These are phyloP conservation scores for Fusarium albidum DNA, from an alignment of 2,329 filamentous ascomycete species.

Conservation along the genomic window DNA sequence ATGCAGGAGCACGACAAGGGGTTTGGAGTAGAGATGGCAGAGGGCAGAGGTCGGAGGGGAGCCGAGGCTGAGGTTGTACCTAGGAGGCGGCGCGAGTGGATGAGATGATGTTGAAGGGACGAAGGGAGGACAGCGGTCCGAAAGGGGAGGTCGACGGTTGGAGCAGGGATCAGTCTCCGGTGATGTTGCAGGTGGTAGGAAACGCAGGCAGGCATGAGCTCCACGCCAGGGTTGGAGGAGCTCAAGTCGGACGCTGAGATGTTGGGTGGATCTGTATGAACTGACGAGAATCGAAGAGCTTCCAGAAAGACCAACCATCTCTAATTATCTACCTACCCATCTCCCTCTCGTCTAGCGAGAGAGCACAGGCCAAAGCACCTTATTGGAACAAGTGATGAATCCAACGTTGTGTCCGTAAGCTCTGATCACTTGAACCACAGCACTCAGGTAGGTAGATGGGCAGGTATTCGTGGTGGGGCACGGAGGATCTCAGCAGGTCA, in stretches of 20 bases:
- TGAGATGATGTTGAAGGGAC: slow-evolving; percentile 19
- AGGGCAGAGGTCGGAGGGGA: not conserved
- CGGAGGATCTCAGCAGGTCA: slow-evolving; percentile 24
- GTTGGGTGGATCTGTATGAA: too few relatives aligned
- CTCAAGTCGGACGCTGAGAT: too few relatives aligned
- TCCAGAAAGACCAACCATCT: too few relatives aligned
- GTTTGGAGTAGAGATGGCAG: slow-evolving; percentile 10
- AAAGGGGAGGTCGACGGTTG: slow-evolving; percentile 20
- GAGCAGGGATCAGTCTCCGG: slow-evolving; percentile 12
- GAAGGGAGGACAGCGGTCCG: slow-evolving; percentile 5
- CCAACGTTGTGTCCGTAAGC: not conserved
- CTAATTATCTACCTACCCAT: too few relatives aligned
- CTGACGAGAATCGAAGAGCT: too few relatives aligned
- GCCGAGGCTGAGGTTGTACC: slow-evolving; percentile 8
- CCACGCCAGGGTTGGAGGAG: too few relatives aligned
- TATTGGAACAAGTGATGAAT: not conserved
- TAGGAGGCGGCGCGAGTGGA: slow-evolving; percentile 11
- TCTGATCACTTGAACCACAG: slow-evolving; percentile 9
- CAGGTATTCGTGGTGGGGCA: slow-evolving; percentile 28
- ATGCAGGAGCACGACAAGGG: slow-evolving; percentile 28
- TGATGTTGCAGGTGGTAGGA: slow-evolving; percentile 1
- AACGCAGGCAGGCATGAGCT: too few relatives aligned
- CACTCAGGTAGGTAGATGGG: slow-evolving; percentile 8
- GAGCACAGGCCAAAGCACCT: slow-evolving; percentile 5
- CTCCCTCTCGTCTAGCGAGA: not conserved